Evolutionary conservation across 768 basidiomycete genomes (phyloP).

Genomic region (Chlorophyllum brunneum): DNA sequence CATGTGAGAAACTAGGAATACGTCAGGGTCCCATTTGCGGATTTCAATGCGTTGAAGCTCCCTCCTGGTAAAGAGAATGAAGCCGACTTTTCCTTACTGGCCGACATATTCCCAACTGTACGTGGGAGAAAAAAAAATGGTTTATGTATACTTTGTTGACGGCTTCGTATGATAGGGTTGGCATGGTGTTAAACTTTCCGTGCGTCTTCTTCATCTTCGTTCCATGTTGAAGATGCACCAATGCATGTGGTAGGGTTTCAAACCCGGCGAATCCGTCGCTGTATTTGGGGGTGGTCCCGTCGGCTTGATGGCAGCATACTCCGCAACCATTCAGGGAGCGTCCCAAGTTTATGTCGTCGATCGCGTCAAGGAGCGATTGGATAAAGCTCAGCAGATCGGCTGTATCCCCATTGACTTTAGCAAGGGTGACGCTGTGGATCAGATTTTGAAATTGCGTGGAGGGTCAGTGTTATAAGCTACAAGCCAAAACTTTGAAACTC

Average conservation of each 20-base stretch:
- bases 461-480: constrained; percentile 29
- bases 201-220: constrained; percentile 14
- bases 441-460: constrained; percentile 39
- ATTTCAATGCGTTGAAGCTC: constrained; percentile 50
- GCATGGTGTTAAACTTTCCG: constrained; percentile 49
- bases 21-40: constrained; percentile 52
- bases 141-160: background rate
- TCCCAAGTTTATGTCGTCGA: constrained; percentile 53
- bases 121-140: constrained; percentile 10
- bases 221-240: background rate
- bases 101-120: constrained; percentile 55
- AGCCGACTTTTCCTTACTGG: constrained; percentile 50
- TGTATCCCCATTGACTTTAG: constrained; percentile 47
- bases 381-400: constrained; percentile 50
- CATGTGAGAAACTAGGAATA: constrained; percentile 36
- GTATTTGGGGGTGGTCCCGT: constrained; percentile 54
- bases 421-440: constrained; percentile 42
- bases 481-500: background rate
- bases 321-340: constrained; percentile 47
- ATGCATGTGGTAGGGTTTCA: constrained; percentile 30
- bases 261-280: constrained; percentile 47
- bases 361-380: constrained; percentile 48
- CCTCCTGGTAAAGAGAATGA: constrained; percentile 52
- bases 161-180: constrained; percentile 32
- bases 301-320: constrained; percentile 58